These are phyloP conservation scores for Tuber melanosporum DNA, from an alignment of 495 filamentous ascomycete genomes.

Conservation along the genomic window DNA sequence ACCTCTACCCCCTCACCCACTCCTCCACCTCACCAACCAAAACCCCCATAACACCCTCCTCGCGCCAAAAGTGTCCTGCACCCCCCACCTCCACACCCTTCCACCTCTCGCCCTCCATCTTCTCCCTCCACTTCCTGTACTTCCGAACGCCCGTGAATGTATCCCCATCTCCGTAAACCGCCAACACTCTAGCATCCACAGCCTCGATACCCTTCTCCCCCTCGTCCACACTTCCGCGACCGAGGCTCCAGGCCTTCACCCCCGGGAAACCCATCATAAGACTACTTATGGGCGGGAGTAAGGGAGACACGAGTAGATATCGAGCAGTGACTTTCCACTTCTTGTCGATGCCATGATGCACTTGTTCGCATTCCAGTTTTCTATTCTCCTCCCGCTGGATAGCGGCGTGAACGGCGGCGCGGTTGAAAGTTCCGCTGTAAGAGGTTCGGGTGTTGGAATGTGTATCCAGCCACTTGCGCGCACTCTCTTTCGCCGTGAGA, in stretches of 20 bases:
- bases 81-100: slow-evolving; percentile 57
- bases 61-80: slow-evolving; percentile 80
- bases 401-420: slow-evolving; percentile 12
- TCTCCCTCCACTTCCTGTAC: slow-evolving; percentile 62
- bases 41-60: slow-evolving; percentile 54
- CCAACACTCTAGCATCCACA: slow-evolving; percentile 54
- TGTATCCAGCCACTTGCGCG: slow-evolving; percentile 27
- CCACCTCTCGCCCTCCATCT: slow-evolving; percentile 47
- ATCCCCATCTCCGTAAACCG: slow-evolving; percentile 73
- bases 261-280: slow-evolving; percentile 27
- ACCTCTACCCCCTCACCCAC: slow-evolving; percentile 17
- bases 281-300: slow-evolving; percentile 44
- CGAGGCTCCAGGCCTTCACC: slow-evolving; percentile 23
- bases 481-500: slow-evolving; percentile 21
- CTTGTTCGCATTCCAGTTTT: slow-evolving; percentile 1
- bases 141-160: slow-evolving; percentile 64
- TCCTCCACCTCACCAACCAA: slow-evolving; percentile 44
- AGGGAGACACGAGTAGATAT: slow-evolving; percentile 77
- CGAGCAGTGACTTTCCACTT: slow-evolving; percentile 44
- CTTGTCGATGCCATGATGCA: background rate
- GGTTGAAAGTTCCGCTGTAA: slow-evolving; percentile 24
- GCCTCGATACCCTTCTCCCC: slow-evolving; percentile 45
- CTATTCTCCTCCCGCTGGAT: slow-evolving; percentile 2
- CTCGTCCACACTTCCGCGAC: slow-evolving; percentile 44
- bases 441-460: slow-evolving; percentile 29